Percentiles rank a stretch among this genome's conserved stretches.
These are phyloP conservation scores for Diaporthe batatas DNA, from an alignment of 2,329 filamentous ascomycete genomes.

Conservation along the genomic window DNA sequence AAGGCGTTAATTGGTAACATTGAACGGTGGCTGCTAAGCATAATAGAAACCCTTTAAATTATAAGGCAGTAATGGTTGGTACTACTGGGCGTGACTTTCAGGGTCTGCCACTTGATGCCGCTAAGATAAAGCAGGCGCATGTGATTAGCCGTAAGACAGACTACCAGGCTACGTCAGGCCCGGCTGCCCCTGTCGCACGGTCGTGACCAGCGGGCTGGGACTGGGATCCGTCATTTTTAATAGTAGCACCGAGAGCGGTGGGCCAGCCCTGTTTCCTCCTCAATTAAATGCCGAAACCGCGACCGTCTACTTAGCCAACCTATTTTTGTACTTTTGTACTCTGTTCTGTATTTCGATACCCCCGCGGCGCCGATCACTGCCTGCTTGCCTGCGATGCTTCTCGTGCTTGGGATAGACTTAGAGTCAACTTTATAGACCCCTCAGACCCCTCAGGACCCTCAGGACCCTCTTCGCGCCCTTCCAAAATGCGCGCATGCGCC, in stretches of 20 bases:
- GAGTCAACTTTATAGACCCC: not conserved
- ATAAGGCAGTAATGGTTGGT: no score
- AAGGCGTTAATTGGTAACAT: slow-evolving; percentile 16
- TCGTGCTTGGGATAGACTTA: slow-evolving; percentile 9
- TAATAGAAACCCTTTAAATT: no score
- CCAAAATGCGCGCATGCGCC: slow-evolving; percentile 41
- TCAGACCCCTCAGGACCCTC: not conserved
- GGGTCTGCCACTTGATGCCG: slow-evolving; percentile 1
- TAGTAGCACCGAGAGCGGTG: slow-evolving; percentile 27
- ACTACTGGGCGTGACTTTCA: no score
- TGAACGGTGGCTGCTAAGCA: not conserved
- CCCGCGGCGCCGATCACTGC: not conserved
- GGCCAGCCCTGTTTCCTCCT: slow-evolving; percentile 1
- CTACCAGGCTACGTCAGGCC: slow-evolving; percentile 24
- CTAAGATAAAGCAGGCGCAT: slow-evolving; percentile 31
- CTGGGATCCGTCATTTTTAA: slow-evolving; percentile 16
- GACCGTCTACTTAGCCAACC: not conserved
- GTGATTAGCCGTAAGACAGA: slow-evolving; percentile 10
- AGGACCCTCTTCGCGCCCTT: not conserved
- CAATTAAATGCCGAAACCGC: slow-evolving; percentile 30
- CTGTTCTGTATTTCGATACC: not conserved
- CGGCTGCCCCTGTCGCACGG: slow-evolving; percentile 21
- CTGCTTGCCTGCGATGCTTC: slow-evolving; percentile 24
- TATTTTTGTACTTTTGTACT: not conserved
- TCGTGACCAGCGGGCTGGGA: slow-evolving; percentile 20